Evolutionary conservation across 2,329 filamentous ascomycete genomes (phyloP), one percentile per base, ranked within the genome.

Genomic region (Epichloe scottii): DNA sequence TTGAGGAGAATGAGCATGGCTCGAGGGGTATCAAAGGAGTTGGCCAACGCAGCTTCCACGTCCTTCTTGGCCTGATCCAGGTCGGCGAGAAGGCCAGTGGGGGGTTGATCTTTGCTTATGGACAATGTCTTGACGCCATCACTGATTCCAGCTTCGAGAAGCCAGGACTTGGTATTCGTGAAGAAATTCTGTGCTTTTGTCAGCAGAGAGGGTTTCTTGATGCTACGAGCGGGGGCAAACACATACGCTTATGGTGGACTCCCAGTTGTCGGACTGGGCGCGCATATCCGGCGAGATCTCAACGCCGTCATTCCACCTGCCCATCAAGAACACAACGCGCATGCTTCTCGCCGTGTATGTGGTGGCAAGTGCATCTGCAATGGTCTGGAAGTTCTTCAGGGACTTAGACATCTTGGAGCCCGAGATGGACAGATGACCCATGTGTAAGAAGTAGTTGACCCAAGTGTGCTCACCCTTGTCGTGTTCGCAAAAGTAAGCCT

Each of bases 391-490:
- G 66, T 96, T 97, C 72, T 97, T 96, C 52, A 97, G 70, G 15
- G 83, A 89, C 68, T 97, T 97, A 52, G 85, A 91, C 91, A 97
- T 97, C 67, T 97, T 97, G 21, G 84, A 88, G 0, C 91, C 90
- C 26, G 85, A 81, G 52, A 97, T 96, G 5, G 67, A 69, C 46
- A 96, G 70, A 64, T 97, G 91, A 0, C 91, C 91, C 85, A 94
- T 96, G 63, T 96, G 91, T 15, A 96, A 64, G 69, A 96, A 97
- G 69, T 96, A 95, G 64, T 93, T 95, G 48, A 95, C 87, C 91
- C 91, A 95, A 53, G 87, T 87, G 58, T 79, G 75, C 58, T 76
- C 72, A 45, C 66, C 69, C 63, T 76, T 74, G 39, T 63, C 67
- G 50, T 73, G 66, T 40, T 74, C 60, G 59, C 71, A 75, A 59